Evolutionary conservation across 257 asterid species (phyloP).

Genomic region (Mitragyna speciosa): DNA sequence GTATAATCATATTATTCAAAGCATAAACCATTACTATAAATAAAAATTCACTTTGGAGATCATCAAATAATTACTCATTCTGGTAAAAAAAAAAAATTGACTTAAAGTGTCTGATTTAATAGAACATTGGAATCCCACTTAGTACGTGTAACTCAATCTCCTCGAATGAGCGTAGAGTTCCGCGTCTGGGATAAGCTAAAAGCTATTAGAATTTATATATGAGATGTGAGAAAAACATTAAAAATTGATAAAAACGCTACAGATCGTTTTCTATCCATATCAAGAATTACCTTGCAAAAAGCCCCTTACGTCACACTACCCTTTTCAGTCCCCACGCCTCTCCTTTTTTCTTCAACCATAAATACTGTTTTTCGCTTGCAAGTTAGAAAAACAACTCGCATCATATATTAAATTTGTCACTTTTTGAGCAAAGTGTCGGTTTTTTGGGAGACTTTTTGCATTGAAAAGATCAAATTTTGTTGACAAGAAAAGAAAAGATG

Average conservation of each 20-base stretch:
- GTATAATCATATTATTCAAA: too few relatives aligned
- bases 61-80: too few relatives aligned
- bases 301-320: slow-evolving; percentile 9
- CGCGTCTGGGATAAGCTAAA: too few relatives aligned
- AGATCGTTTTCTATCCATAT: slow-evolving; percentile 13
- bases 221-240: not conserved
- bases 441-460: not conserved
- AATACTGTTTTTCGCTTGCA: not conserved
- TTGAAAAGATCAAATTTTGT: not conserved
- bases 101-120: too few relatives aligned
- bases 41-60: too few relatives aligned
- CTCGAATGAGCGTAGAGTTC: too few relatives aligned
- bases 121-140: too few relatives aligned
- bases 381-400: not conserved
- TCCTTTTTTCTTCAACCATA: not conserved
- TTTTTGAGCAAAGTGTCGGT: not conserved
- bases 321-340: slow-evolving; percentile 10
- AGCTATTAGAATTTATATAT: too few relatives aligned
- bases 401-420: not conserved
- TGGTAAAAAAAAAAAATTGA: too few relatives aligned
- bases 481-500: slow-evolving; percentile 5
- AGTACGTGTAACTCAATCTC: too few relatives aligned
- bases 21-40: too few relatives aligned
- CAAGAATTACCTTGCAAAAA: not conserved
- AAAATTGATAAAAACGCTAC: too few relatives aligned